phyloP scores from a whole-genome alignment of 305 asterid species.

The Petunia hybrid region DNA sequence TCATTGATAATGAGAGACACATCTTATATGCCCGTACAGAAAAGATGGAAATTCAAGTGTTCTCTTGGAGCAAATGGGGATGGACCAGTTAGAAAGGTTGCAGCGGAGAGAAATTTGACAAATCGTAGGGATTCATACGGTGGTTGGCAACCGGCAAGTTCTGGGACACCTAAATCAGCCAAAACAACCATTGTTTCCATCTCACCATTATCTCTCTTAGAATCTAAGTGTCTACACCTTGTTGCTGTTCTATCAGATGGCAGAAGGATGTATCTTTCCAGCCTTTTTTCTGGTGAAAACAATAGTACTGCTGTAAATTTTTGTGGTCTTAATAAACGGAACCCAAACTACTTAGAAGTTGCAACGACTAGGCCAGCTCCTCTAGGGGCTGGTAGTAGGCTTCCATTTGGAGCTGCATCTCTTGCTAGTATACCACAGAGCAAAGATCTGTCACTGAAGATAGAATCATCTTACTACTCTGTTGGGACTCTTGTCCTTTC shows the following conservation, averaged over 20 bases:
- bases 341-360: constrained; percentile 92
- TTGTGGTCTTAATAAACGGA: constrained; percentile 62
- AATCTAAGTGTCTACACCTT: constrained; percentile 96
- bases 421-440: constrained; percentile 86
- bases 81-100: constrained; percentile 90
- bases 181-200: constrained; percentile 86
- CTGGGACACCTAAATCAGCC: constrained; percentile 67
- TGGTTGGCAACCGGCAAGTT: constrained; percentile 79
- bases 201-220: constrained; percentile 83
- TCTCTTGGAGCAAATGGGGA: constrained; percentile 87
- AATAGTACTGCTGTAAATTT: constrained; percentile 71
- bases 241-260: constrained; percentile 96
- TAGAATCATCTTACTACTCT: constrained; percentile 89
- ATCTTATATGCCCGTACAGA: constrained; percentile 93
- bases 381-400: constrained; percentile 80
- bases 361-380: constrained; percentile 97
- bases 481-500: constrained; percentile 87
- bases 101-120: constrained; percentile 90
- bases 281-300: constrained; percentile 81
- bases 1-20: constrained; percentile 89
- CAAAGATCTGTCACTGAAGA: constrained; percentile 85
- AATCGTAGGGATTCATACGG: constrained; percentile 85
- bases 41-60: constrained; percentile 93
- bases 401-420: constrained; percentile 82
- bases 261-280: constrained; percentile 95